A percentile compares a stretch with the other conserved stretches of the same genome.
These are phyloP conservation scores for Yamadazyma siamensis DNA, from an alignment of 1,139 yeast species.

Conservation along the genomic window DNA sequence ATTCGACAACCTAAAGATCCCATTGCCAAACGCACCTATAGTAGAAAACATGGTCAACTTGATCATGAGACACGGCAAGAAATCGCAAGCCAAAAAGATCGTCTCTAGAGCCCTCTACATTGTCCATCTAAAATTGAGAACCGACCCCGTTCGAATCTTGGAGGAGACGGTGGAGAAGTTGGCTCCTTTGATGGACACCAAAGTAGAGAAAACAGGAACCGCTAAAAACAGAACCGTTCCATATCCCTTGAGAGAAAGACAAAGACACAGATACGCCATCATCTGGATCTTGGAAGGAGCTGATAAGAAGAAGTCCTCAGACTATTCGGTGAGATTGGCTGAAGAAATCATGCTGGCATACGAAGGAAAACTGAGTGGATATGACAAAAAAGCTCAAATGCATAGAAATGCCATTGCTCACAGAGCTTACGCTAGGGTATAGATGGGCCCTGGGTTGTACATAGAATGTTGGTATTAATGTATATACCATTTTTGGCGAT, in stretches of 20 bases:
- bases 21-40: constrained; percentile 63
- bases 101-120: constrained; percentile 78
- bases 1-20: constrained; percentile 53
- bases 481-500: neutral
- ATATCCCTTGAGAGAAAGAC: constrained; percentile 75
- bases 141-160: constrained; percentile 74
- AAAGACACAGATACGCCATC: constrained; percentile 83
- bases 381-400: constrained; percentile 77
- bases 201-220: constrained; percentile 77
- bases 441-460: constrained; percentile 7
- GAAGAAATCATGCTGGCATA: constrained; percentile 81
- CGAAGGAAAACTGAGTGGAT: constrained; percentile 78
- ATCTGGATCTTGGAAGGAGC: constrained; percentile 88
- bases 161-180: constrained; percentile 73
- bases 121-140: constrained; percentile 66
- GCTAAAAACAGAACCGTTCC: constrained; percentile 84
- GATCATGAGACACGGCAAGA: constrained; percentile 92
- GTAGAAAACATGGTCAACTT: constrained; percentile 77
- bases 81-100: constrained; percentile 72
- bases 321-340: constrained; percentile 82
- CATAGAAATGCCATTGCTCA: constrained; percentile 83
- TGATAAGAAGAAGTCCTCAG: constrained; percentile 71
- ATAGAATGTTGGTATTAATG: constrained; percentile 2
- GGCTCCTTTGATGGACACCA: constrained; percentile 82
- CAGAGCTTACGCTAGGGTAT: constrained; percentile 65